phyloP scores from a whole-genome alignment of 345 rosid species.

The Camelina laxa region DNA sequence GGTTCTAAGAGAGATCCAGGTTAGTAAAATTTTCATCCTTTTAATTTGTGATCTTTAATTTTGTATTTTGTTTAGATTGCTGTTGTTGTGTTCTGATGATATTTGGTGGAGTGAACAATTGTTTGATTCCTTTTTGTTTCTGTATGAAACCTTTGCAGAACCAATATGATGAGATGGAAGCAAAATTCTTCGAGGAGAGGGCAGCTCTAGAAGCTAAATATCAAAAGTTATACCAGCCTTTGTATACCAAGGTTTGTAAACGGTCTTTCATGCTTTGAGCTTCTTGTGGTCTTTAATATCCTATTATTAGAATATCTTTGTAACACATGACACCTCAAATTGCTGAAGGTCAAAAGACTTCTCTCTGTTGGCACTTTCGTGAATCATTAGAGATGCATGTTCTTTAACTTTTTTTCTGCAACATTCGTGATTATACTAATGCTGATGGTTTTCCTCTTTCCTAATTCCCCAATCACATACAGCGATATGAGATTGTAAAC shows the following conservation, averaged over 20 bases:
- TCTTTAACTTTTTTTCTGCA: background rate
- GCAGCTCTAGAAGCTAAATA: slow-evolving; percentile 93
- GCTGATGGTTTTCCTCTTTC: slow-evolving; percentile 3
- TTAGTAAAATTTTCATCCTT: slow-evolving; percentile 23
- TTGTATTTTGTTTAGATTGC: background rate
- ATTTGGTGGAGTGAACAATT: background rate
- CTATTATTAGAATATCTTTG: slow-evolving; percentile 1
- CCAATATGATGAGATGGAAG: slow-evolving; percentile 81
- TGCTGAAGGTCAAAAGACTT: background rate
- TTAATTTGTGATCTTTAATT: background rate
- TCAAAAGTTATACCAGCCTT: slow-evolving; percentile 81
- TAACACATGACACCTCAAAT: background rate
- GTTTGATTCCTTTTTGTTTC: slow-evolving; percentile 1
- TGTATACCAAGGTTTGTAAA: slow-evolving; percentile 66
- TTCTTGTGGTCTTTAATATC: background rate
- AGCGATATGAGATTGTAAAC: slow-evolving; percentile 93
- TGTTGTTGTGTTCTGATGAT: background rate
- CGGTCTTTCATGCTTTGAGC: slow-evolving; percentile 10
- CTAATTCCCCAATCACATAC: slow-evolving; percentile 23
- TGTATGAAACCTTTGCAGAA: slow-evolving; percentile 51
- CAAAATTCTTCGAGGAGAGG: slow-evolving; percentile 88
- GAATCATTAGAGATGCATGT: background rate
- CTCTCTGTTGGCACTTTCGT: background rate
- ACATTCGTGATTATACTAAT: background rate
- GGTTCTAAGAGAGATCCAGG: slow-evolving; percentile 91